These are phyloP conservation scores for Phytophthora sojae DNA, from an alignment of 352 stramenopile genomes.

Conservation along the genomic window DNA sequence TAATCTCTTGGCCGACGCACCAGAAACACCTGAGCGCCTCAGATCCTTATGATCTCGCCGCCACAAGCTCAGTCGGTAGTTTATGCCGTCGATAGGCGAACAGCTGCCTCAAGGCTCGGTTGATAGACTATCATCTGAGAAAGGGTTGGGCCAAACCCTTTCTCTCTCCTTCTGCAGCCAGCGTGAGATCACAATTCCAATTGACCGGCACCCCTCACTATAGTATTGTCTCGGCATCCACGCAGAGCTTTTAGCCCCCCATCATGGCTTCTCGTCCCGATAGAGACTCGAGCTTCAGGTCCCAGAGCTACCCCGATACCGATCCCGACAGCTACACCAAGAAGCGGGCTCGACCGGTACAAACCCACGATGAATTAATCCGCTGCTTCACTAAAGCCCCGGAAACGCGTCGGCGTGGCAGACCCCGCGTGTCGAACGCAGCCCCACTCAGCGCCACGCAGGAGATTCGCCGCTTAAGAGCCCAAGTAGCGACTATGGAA, in stretches of 20 bases:
- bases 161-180: conserved; percentile 20
- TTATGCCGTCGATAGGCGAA: conserved; percentile 28
- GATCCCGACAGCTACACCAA: conserved; percentile 16
- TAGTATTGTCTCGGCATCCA: background rate
- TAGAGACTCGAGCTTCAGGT: background rate
- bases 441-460: conserved; percentile 26
- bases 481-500: conserved; percentile 42
- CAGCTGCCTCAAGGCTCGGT: conserved; percentile 23
- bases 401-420: conserved; percentile 1
- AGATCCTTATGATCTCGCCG: conserved; percentile 26
- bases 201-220: background rate
- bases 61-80: conserved; percentile 2
- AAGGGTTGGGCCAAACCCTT: too few species aligned
- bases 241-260: background rate
- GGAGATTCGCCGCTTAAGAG: conserved; percentile 34
- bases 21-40: conserved; percentile 24
- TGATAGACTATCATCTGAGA: too few species aligned
- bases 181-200: conserved; percentile 19
- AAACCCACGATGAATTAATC: conserved; percentile 23
- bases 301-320: conserved; percentile 2
- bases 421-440: conserved; percentile 21
- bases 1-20: background rate
- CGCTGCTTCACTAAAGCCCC: conserved; percentile 5
- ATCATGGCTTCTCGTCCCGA: conserved; percentile 5
- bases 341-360: conserved; percentile 14